A percentile compares a stretch with the other conserved stretches of the same genome.
Conservation (phyloP, 116 monocot genomes). For the Trichopus zeylanicus region DNA sequence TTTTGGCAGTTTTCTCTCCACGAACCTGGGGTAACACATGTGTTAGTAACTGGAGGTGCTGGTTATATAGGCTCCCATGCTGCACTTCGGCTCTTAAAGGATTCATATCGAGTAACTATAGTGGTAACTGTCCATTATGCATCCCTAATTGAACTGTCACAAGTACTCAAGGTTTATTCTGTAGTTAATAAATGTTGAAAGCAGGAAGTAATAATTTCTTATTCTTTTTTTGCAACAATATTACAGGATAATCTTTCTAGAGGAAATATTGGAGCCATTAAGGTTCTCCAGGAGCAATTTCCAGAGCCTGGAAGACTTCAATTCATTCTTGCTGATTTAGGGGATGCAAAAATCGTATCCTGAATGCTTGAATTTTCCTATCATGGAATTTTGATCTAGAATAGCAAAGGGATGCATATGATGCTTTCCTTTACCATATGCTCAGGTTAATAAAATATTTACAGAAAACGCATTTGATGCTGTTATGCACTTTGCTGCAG, state of each 20-base stretch:
- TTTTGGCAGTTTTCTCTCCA: constrained; percentile 70
- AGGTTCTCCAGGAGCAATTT: constrained; percentile 70
- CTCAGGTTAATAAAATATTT: constrained; percentile 77
- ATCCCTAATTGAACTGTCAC: neutral
- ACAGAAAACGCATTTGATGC: constrained; percentile 95
- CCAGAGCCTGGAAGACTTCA: constrained; percentile 83
- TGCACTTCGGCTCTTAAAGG: constrained; percentile 72
- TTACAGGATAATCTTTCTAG: constrained; percentile 94
- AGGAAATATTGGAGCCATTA: constrained; percentile 85
- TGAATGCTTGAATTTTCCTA: constrained; percentile 4
- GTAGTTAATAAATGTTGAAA: too few species aligned
- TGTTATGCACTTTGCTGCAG: constrained; percentile 98
- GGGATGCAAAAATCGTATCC: constrained; percentile 88
- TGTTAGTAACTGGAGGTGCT: constrained; percentile 94
- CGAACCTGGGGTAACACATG: constrained; percentile 79
- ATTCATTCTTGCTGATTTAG: constrained; percentile 90
- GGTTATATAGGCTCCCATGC: constrained; percentile 95
- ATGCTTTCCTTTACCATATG: constrained; percentile 24
- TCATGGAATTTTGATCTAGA: neutral
- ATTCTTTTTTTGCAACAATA: neutral
- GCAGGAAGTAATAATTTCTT: neutral
- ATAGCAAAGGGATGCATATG: neutral
- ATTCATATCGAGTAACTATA: constrained; percentile 91
- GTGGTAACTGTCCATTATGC: too few species aligned
- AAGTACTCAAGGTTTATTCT: too few species aligned